Evolutionary conservation across 106 monocot species (phyloP).

Genomic region (Dioscorea alata): DNA sequence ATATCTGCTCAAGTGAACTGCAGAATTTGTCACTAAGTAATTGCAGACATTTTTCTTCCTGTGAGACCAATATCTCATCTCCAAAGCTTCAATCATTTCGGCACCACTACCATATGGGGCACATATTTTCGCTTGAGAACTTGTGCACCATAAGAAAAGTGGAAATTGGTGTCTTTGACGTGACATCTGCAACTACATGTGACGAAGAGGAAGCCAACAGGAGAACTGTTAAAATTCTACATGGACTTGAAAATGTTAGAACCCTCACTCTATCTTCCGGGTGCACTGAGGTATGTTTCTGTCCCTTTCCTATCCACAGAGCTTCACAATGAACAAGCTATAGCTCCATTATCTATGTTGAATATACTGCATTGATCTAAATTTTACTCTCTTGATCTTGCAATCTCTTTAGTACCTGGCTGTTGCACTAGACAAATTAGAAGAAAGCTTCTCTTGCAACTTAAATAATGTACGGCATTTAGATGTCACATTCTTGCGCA

Average conservation of each 20-base stretch:
- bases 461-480: neutral
- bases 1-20: neutral
- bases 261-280: neutral
- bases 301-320: neutral
- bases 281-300: conserved; percentile 1
- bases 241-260: neutral
- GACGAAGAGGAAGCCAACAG: neutral
- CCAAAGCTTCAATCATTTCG: neutral
- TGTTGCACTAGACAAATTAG: neutral
- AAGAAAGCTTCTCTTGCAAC: neutral
- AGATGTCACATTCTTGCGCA: neutral
- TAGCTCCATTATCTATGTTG: too few relatives aligned
- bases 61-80: neutral
- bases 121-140: neutral
- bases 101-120: neutral
- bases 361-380: too few relatives aligned
- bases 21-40: neutral
- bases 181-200: neutral
- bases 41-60: neutral
- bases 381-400: neutral
- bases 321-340: too few relatives aligned
- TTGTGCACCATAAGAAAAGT: neutral
- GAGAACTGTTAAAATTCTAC: neutral
- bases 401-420: neutral
- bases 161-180: neutral